Evolutionary conservation across 2,329 filamentous ascomycete genomes (phyloP).

Genomic region (Fusarium denticulatum): DNA sequence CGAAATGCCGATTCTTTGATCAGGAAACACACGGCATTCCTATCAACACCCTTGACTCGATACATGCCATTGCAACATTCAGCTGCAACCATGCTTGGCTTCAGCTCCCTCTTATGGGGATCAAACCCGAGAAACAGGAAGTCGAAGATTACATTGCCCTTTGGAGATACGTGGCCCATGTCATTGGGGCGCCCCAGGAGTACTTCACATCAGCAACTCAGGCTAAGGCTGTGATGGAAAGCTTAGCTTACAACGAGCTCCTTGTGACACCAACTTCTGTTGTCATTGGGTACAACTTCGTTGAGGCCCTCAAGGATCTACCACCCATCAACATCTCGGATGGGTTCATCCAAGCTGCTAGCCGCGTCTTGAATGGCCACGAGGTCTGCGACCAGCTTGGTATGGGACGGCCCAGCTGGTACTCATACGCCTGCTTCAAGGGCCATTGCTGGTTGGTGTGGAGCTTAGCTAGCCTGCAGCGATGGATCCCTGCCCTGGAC

Average conservation of each 20-base stretch:
- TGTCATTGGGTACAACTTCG: slow-evolving; percentile 51
- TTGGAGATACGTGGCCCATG: slow-evolving; percentile 51
- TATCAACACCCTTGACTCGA: slow-evolving; percentile 72
- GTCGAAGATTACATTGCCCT: slow-evolving; percentile 71
- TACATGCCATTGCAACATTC: slow-evolving; percentile 72
- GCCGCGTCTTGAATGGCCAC: slow-evolving; percentile 52
- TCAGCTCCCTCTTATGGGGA: slow-evolving; percentile 70
- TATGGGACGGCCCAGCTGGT: slow-evolving; percentile 45
- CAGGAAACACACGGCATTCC: slow-evolving; percentile 68
- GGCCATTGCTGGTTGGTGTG: slow-evolving; percentile 48
- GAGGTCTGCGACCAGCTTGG: slow-evolving; percentile 50
- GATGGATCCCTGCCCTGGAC: slow-evolving; percentile 40
- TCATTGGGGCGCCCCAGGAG: slow-evolving; percentile 43
- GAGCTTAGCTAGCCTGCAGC: slow-evolving; percentile 42
- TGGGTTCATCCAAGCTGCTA: slow-evolving; percentile 35
- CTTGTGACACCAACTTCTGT: slow-evolving; percentile 47
- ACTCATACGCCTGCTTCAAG: slow-evolving; percentile 44
- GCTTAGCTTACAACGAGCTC: slow-evolving; percentile 48
- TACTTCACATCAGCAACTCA: slow-evolving; percentile 38
- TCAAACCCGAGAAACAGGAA: slow-evolving; percentile 66
- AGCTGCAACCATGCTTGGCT: slow-evolving; percentile 70
- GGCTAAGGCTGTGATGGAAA: slow-evolving; percentile 49
- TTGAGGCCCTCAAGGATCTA: slow-evolving; percentile 50
- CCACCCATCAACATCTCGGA: slow-evolving; percentile 50
- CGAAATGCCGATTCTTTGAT: slow-evolving; percentile 65